Evolutionary conservation across 441 rosid genomes (phyloP), one percentile per base, ranked within the genome.

Genomic region (Gossypium aridum): DNA sequence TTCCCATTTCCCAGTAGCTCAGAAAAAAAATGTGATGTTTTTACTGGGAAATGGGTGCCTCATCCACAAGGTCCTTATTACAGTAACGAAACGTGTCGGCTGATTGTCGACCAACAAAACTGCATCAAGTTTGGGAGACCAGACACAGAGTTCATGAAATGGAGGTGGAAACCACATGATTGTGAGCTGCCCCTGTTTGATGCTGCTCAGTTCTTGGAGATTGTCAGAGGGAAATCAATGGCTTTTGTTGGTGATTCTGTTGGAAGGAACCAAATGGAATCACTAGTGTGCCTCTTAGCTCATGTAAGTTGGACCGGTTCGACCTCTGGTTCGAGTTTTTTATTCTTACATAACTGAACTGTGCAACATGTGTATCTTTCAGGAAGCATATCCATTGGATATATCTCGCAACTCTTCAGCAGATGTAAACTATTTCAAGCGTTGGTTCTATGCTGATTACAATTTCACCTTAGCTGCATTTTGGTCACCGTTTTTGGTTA

Each of bases 201-300:
- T 73, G 85, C 97, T 47, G 57, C 23, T 55, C 85, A 80, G 78
- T 90, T 93, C 79, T 78, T 93, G 78, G 84, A 89, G 79, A 82
- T 87, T 62, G 98, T 86, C 26, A 84, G 86, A 79, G 95, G 92
- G 51, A 87, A 93, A 75, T 85, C 89, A 8, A 79, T 91, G 88
- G 94, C 90, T 13, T 90, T 93, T 65, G 90, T 91, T 23, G 95
- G 98, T 22, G 98, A 93, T 74, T 91, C 98, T 7, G 84, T 93
- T 1, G 93, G 90, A 66, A 84, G 94, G 74, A 93, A 93, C 83
- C 97, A 91, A 77, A 86, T 89, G 87, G 92, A 93, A 12, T 91
- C 98, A 12, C 78, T 93, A 51, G 43, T 90, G 3, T 93, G 96
- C 84, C 94, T 93, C 76, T 83, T 93, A 69, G 79, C 94, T 60